A percentile compares a stretch with the other conserved stretches of the same genome.
Evolutionary conservation across 2,329 filamentous ascomycete species (phyloP).

Genomic region (Ophiognomonia clavigignenti-juglandacearum): DNA sequence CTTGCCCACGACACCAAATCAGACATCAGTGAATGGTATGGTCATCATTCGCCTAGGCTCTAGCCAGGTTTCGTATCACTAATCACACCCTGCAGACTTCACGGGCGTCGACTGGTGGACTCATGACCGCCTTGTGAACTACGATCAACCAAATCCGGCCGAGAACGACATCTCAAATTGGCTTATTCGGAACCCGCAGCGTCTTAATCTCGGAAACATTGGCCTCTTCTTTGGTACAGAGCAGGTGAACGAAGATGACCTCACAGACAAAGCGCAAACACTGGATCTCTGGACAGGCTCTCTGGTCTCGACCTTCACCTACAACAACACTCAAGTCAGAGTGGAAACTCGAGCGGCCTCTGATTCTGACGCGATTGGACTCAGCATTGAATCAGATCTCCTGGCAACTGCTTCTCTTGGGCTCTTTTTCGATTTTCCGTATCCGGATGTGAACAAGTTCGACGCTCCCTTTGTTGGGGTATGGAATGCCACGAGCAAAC

Average conservation of each 20-base stretch:
- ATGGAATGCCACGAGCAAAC: conserved; percentile 41
- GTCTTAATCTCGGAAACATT: conserved; percentile 43
- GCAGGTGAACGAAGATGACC: conserved; percentile 34
- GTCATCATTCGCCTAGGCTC: not conserved
- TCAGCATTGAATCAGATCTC: conserved; percentile 37
- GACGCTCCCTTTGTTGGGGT: conserved; percentile 50
- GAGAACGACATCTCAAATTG: conserved; percentile 37
- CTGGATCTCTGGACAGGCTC: conserved; percentile 44
- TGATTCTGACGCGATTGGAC: conserved; percentile 39
- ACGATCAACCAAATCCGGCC: conserved; percentile 36
- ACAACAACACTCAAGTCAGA: conserved; percentile 32
- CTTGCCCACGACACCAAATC: conserved; percentile 33
- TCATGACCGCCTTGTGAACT: conserved; percentile 35
- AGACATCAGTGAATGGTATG: conserved; percentile 31
- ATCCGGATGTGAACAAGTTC: conserved; percentile 45
- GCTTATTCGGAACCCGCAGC: conserved; percentile 44
- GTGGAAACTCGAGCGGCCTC: conserved; percentile 42
- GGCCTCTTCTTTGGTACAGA: conserved; percentile 38
- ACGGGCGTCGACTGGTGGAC: conserved; percentile 39
- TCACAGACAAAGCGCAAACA: conserved; percentile 35
- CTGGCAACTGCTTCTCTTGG: conserved; percentile 33
- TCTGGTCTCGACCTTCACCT: conserved; percentile 38
- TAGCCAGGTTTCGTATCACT: conserved; percentile 1
- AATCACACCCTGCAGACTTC: conserved; percentile 28
- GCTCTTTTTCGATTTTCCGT: conserved; percentile 49